Conservation (phyloP, 2,329 filamentous ascomycete species). For the Trichoderma aggressivum region DNA sequence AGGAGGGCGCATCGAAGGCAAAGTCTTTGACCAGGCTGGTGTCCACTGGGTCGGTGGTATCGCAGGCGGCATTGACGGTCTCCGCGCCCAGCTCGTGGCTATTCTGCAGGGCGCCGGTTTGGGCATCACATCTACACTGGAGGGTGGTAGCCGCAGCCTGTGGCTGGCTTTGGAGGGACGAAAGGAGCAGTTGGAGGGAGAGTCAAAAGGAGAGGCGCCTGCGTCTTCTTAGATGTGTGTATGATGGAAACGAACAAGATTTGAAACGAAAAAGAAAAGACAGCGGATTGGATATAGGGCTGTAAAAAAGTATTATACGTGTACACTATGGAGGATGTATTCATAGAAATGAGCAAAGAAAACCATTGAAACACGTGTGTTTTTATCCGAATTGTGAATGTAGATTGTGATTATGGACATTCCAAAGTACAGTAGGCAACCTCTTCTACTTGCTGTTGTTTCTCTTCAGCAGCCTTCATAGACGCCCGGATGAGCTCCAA, state of each 20-base stretch:
- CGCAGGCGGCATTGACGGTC: constrained; percentile 72
- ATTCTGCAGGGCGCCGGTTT: constrained; percentile 79
- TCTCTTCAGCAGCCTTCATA: not conserved
- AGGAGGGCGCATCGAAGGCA: constrained; percentile 82
- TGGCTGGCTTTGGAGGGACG: constrained; percentile 87
- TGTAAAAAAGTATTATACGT: constrained; percentile 8
- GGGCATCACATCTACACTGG: constrained; percentile 72
- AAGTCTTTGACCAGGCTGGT: constrained; percentile 74
- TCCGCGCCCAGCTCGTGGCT: constrained; percentile 76
- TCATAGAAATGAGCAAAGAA: constrained; percentile 5
- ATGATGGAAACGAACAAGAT: not conserved
- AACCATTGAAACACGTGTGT: not conserved
- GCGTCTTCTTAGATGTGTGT: constrained; percentile 2
- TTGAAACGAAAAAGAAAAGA: not conserved
- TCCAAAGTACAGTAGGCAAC: not conserved
- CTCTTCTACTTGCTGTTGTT: not conserved
- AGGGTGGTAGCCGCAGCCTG: constrained; percentile 74
- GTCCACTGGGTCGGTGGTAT: constrained; percentile 67
- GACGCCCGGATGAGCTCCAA: not conserved
- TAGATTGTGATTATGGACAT: not conserved
- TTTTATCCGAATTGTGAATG: not conserved
- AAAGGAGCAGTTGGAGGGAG: constrained; percentile 67
- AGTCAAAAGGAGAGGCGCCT: constrained; percentile 20
- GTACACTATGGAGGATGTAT: constrained; percentile 5
- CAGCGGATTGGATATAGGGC: constrained; percentile 2